Conservation (phyloP, 371 early-diverging fungal genomes). For the Zopfochytrium polystomum region DNA sequence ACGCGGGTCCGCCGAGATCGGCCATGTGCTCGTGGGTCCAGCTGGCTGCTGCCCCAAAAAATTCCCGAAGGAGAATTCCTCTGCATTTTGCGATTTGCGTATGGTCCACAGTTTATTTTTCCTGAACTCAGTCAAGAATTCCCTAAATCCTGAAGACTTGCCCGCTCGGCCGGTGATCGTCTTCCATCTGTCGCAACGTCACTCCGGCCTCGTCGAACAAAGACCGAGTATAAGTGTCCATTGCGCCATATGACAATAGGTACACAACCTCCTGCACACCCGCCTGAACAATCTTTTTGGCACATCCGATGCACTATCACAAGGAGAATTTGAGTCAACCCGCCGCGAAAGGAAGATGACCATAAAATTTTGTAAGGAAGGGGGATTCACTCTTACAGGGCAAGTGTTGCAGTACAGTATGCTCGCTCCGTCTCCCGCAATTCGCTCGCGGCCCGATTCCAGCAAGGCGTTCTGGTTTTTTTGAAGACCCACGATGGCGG, state of each 20-base stretch:
- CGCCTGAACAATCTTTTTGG: slow-evolving; percentile 93
- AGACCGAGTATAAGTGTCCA: slow-evolving; percentile 79
- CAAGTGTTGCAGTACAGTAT: slow-evolving; percentile 91
- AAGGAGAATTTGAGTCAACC: neutral
- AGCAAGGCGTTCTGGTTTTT: slow-evolving; percentile 90
- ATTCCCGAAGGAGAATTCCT: too few species aligned
- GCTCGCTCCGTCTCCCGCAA: slow-evolving; percentile 46
- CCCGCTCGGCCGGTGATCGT: too few species aligned
- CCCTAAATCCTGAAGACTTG: too few species aligned
- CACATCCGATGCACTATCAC: slow-evolving; percentile 70
- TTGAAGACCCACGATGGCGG: too few species aligned
- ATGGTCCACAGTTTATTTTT: too few species aligned
- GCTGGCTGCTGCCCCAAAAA: too few species aligned
- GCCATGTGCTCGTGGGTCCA: too few species aligned
- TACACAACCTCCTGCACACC: slow-evolving; percentile 93
- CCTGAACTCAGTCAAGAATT: too few species aligned
- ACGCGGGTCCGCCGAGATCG: too few species aligned
- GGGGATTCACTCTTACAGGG: slow-evolving; percentile 47
- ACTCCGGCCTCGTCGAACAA: slow-evolving; percentile 81
- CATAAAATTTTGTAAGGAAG: neutral
- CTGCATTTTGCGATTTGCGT: too few species aligned
- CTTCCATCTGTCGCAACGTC: slow-evolving; percentile 64
- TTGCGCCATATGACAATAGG: slow-evolving; percentile 69
- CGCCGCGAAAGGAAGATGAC: neutral
- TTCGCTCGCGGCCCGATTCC: slow-evolving; percentile 87